Evolutionary conservation across 495 filamentous ascomycete genomes (phyloP), one percentile per base, ranked within the genome.

Genomic region (Clavariopsis aquatica): DNA sequence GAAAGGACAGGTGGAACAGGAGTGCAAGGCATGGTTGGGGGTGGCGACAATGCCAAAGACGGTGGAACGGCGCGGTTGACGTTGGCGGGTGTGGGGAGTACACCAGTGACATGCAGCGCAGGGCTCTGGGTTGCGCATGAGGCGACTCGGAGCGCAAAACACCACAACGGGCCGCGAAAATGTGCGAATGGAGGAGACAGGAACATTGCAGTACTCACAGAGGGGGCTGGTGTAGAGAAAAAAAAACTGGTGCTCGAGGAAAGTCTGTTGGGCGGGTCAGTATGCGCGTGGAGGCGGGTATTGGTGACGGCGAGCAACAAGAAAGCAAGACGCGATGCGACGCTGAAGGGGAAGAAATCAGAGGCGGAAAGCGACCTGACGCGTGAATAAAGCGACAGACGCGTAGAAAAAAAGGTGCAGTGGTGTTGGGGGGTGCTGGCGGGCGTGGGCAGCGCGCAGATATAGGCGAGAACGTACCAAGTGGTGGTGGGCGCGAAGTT

Each of bases 291-390:
- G 27, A 49, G 27, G n/a, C 4, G 52, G 19, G 46, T 52, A 34
- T 2, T 6, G 19, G 55, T 27, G 62, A 65, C 62, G 62, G 54
- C 62, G 62, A 59, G 12, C 53, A 65, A 65, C 62, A 53, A 52
- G 62, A 57, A 65, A 57, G 19, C 51, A 64, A 57, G 59, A 62
- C 59, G 59, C 28, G n/a, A 55, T 15, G 15, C 22, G n/a, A 52
- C 22, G 20, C 9, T 19, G 29, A 49, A 49, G 52, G 43, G 49
- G 60, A 64, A 1, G 60, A 56, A 57, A 51, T 24, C n/a, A 26
- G 52, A 38, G 52, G 15, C 26, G 13, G 36, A n/a, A 38, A 24
- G 36, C 49, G 29, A 29, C 20, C 26, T 24, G 43, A 29, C 43
- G 60, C 38, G 43, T 36, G 57, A 60, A 60, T 36, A 5, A 26